phyloP scores from a whole-genome alignment of 169 alveolate species.

The Babesia bigemina region DNA sequence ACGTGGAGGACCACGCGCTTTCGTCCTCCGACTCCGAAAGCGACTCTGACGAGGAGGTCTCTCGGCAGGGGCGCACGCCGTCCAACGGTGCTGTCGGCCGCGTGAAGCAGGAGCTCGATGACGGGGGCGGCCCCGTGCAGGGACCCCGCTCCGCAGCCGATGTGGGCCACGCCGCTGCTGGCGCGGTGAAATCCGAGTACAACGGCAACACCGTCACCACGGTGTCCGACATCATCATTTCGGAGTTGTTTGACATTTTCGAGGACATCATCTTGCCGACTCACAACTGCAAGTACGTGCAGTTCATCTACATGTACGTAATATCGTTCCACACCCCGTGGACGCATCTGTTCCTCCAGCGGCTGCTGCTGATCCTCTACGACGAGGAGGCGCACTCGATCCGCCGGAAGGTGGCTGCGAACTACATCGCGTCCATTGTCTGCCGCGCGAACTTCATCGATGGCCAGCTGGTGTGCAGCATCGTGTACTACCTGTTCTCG shows the following conservation, averaged over 20 bases:
- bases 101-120: conserved; percentile 1
- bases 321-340: conserved; percentile 33
- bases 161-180: background rate
- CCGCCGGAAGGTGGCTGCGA: conserved; percentile 40
- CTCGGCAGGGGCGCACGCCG: background rate
- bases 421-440: conserved; percentile 57
- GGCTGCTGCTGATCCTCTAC: conserved; percentile 57
- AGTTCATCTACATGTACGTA: conserved; percentile 58
- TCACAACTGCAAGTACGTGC: conserved; percentile 64
- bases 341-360: conserved; percentile 56
- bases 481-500: conserved; percentile 45
- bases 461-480: conserved; percentile 32
- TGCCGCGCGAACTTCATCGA: conserved; percentile 41
- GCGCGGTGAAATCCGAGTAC: conserved; percentile 1
- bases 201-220: background rate
- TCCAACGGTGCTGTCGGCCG: background rate
- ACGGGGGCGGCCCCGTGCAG: background rate
- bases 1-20: background rate
- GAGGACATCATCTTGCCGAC: conserved; percentile 65
- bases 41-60: conserved; percentile 7
- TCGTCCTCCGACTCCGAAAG: conserved; percentile 12
- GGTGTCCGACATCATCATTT: conserved; percentile 52
- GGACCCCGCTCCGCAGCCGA: background rate
- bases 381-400: conserved; percentile 48
- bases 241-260: conserved; percentile 55